Conservation (phyloP, 176 grass and related monocot species). For the Aegilops umbellulata region DNA sequence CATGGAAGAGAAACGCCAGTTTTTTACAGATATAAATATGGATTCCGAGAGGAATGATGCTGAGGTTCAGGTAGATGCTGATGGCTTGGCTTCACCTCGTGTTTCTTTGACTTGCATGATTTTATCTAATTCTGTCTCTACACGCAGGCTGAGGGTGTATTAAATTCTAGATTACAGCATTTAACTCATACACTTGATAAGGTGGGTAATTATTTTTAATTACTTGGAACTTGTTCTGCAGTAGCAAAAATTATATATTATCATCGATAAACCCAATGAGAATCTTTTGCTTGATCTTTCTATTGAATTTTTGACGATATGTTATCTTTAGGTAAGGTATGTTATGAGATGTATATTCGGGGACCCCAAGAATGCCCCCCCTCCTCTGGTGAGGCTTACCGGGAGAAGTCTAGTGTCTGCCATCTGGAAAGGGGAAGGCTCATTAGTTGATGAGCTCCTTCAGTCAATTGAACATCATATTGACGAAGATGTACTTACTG, state of each 20-base stretch:
- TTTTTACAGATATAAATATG: conserved; percentile 84
- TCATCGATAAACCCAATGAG: neutral
- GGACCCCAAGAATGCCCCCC: conserved; percentile 84
- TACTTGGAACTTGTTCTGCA: conserved; percentile 22
- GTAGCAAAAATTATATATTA: neutral
- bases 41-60: conserved; percentile 85
- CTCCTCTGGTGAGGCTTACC: conserved; percentile 76
- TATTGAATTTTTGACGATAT: conserved; percentile 17
- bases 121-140: conserved; percentile 16
- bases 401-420: conserved; percentile 64
- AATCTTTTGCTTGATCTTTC: neutral
- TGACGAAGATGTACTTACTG: conserved; percentile 62
- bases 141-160: conserved; percentile 83
- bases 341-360: conserved; percentile 80
- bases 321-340: conserved; percentile 68
- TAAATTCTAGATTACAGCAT: conserved; percentile 95
- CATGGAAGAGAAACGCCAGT: conserved; percentile 90
- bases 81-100: conserved; percentile 16
- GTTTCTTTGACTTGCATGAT: conserved; percentile 18
- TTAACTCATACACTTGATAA: conserved; percentile 93
- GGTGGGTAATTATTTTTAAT: conserved; percentile 40
- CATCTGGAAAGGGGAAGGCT: conserved; percentile 90
- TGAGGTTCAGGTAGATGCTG: conserved; percentile 73
- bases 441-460: conserved; percentile 75
- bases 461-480: conserved; percentile 85